Evolutionary conservation across 331 rosid species (phyloP), one percentile per base, ranked within the genome.

Genomic region (Stylosanthes scabra): DNA sequence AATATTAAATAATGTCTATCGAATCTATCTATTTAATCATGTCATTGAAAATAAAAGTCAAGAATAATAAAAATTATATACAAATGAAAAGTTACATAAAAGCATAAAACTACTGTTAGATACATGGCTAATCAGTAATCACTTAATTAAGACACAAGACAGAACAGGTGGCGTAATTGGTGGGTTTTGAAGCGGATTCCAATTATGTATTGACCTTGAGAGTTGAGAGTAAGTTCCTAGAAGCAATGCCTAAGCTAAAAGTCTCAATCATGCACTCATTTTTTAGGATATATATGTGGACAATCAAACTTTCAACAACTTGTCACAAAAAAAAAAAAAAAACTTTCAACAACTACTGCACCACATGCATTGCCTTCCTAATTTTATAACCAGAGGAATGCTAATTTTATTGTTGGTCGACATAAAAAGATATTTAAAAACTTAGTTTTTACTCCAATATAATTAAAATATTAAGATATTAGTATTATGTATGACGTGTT

Each of bases 151-250:
- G 15, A 57, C 58, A 71, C 5, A n/a, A 8, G 66, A 59, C 68
- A 76, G 60, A 63, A 63, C 3, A 44, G 34, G 74, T 72, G 71
- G 71, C 75, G 71, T 67, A 73, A 79, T 49, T 50, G 61, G 44
- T 47, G 83, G 83, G 64, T 40, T 40, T 7, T 63, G 70, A 59
- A 7, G 40, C 0, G 49, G 69, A 72, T 47, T 58, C 68, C 58
- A 49, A 56, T 44, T 64, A 40, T 55, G 0, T 54, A 54, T 55
- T 63, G 75, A 59, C 70, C 67, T 59, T 64, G 44, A 5, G 79
- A 20, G 25, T 20, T 44, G 6, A 34, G 4, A 3, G 39, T 34
- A 73, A 16, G 71, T 80, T 80, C 83, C 68, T 54, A 63, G 80
- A 74, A 80, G 11, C 37, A 14, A 31, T n/a, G 29, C 25, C 25